A percentile compares a stretch with the other conserved stretches of the same genome.
phyloP scores from a whole-genome alignment of 441 rosid genomes.

The Arabidopsis hybrid region DNA sequence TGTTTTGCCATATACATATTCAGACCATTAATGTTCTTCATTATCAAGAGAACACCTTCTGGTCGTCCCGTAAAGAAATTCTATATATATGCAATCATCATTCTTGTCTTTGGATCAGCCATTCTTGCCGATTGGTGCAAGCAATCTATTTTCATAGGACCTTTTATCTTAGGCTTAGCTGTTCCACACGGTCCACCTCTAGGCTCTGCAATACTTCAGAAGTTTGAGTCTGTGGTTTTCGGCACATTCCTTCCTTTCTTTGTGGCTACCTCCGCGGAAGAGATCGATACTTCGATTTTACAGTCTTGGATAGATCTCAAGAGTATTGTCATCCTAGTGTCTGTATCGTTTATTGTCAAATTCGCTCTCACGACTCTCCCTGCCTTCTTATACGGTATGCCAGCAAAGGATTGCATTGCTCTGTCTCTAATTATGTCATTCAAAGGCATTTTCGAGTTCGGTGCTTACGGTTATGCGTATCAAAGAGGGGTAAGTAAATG shows the following conservation, averaged over 20 bases:
- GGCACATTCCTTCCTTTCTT: constrained; percentile 45
- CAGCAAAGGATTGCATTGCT: constrained; percentile 48
- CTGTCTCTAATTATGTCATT: constrained; percentile 52
- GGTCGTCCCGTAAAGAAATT: constrained; percentile 46
- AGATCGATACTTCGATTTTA: constrained; percentile 24
- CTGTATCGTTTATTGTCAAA: constrained; percentile 29
- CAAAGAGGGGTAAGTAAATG: constrained; percentile 43
- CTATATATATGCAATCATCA: constrained; percentile 27
- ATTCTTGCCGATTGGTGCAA: constrained; percentile 4
- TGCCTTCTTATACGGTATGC: constrained; percentile 46
- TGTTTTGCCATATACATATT: constrained; percentile 27
- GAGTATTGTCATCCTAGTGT: not conserved
- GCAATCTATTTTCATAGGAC: constrained; percentile 43
- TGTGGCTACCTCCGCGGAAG: constrained; percentile 25
- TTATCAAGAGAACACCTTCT: constrained; percentile 52
- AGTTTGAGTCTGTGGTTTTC: constrained; percentile 38
- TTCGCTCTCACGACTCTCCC: constrained; percentile 39
- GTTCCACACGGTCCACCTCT: constrained; percentile 46
- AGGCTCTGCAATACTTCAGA: constrained; percentile 42
- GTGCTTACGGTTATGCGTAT: constrained; percentile 36
- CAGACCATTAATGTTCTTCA: constrained; percentile 53
- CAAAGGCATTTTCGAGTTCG: constrained; percentile 55
- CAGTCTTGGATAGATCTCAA: constrained; percentile 10
- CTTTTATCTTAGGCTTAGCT: constrained; percentile 44
- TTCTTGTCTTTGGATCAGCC: constrained; percentile 37